Percentiles rank a stretch among this genome's conserved stretches.
Evolutionary conservation across 495 filamentous ascomycete species (phyloP).

Genomic region (Parathielavia appendiculata): DNA sequence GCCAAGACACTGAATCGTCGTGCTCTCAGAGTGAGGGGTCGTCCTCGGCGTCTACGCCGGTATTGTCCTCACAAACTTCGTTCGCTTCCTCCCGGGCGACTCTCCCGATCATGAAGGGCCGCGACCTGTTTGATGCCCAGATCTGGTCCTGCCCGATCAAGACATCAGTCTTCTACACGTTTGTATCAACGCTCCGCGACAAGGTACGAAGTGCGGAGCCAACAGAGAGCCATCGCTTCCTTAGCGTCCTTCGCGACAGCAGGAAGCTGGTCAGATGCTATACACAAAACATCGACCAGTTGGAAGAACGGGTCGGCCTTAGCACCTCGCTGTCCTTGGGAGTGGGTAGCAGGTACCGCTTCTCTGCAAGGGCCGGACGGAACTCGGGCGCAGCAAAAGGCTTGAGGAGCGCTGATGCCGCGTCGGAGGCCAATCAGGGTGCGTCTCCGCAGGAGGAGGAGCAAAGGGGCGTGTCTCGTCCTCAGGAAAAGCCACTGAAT

Average conservation of each 20-base stretch:
- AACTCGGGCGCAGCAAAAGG: conserved; percentile 6
- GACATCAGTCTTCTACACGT: conserved; percentile 63
- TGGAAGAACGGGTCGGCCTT: conserved; percentile 61
- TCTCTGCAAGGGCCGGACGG: conserved; percentile 30
- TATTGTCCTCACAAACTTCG: conserved; percentile 40
- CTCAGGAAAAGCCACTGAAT: neutral
- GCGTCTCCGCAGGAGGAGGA: conserved; percentile 8
- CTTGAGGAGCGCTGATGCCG: conserved; percentile 16
- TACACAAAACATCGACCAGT: conserved; percentile 67
- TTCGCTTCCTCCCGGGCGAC: conserved; percentile 31
- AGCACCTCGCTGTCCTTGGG: conserved; percentile 49
- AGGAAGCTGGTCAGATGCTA: conserved; percentile 61
- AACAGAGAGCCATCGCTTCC: conserved; percentile 55
- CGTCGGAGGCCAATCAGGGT: conserved; percentile 33
- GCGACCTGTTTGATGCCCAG: conserved; percentile 61
- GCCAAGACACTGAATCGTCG: conserved; percentile 25
- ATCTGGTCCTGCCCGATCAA: conserved; percentile 59
- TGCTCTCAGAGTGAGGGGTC: conserved; percentile 36
- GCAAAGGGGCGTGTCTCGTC: neutral
- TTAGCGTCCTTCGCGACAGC: conserved; percentile 55
- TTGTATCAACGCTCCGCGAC: conserved; percentile 56
- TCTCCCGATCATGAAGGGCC: conserved; percentile 56
- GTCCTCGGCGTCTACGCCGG: conserved; percentile 33
- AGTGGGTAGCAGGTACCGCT: conserved; percentile 50
- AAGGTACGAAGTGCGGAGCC: conserved; percentile 54